Evolutionary conservation across 164 flowering plant species (phyloP), one percentile per base, ranked within the genome.

Genomic region (Umbilicus rupestris): DNA sequence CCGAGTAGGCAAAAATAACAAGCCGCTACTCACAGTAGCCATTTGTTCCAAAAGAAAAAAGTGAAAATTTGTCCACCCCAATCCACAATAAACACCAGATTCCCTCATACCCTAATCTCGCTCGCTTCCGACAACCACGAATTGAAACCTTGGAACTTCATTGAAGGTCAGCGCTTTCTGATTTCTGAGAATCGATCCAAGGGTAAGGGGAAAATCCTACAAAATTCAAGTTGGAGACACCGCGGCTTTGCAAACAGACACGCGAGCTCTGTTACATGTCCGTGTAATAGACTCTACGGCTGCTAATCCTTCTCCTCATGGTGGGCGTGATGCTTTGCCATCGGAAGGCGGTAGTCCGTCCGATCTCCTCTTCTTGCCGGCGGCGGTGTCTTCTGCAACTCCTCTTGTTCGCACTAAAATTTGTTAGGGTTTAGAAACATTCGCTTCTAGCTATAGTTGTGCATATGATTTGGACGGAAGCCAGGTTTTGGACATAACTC

Each of bases 291-390:
- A 9, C 22, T 31, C 64, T 62, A 72, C 65, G 66, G 72, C 59
- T n/a, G n/a, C n/a, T 69, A 80, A 72, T 78, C 83, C 87, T 68
- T 83, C 83, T 75, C 85, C 87, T 74, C 88, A 86, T 88, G 92
- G 92, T 66, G 92, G 92, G 19, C 85, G 92, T 63, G 92, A 88
- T 16, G 92, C 92, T 52, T 67, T 78, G 76, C 92, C 92, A 30
- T 84, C 92, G 50, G 88, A 86, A 82, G 92, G 92, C 72, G 92
- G 88, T 29, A 76, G 84, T 70, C 92, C 88, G 39, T 84, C 91
- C 60, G 91, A 84, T 66, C 88, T 86, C 68, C 92, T 86, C 78
- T 84, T 86, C 71, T 86, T 37, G 92, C 92, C 62, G 92, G 92
- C 72, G 92, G 92, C 39, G 92, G 92, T 70, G 35, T 62, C 52